Conservation (phyloP, 345 rosid species). For the Boechera retrofracta region DNA sequence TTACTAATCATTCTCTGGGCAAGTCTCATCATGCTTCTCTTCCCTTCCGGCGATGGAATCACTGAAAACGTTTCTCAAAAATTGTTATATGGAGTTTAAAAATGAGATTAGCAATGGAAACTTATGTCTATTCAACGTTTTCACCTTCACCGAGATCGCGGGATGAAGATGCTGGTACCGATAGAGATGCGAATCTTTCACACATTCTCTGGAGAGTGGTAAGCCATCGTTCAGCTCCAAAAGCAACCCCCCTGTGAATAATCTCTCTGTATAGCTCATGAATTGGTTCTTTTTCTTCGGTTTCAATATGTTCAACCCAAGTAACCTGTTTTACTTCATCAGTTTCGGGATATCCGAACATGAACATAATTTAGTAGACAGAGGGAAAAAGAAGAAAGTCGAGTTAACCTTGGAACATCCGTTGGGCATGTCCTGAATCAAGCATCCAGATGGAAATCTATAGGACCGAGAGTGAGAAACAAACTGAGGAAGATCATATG, state of each 20-base stretch:
- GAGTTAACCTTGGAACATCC: conserved; percentile 84
- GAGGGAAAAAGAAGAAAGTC: background rate
- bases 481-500: conserved; percentile 79
- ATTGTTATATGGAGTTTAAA: background rate
- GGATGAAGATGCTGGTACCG: conserved; percentile 66
- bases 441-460: conserved; percentile 93
- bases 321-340: conserved; percentile 61
- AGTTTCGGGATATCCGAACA: background rate
- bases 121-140: background rate
- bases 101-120: background rate
- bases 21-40: conserved; percentile 96
- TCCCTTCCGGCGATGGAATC: conserved; percentile 84
- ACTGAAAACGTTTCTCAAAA: conserved; percentile 48
- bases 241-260: conserved; percentile 72
- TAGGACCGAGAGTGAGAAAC: conserved; percentile 61
- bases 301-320: conserved; percentile 90
- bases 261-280: conserved; percentile 74
- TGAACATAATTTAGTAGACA: conserved; percentile 16
- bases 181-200: conserved; percentile 77
- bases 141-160: conserved; percentile 85
- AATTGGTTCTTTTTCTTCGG: conserved; percentile 67
- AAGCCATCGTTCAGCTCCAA: conserved; percentile 89
- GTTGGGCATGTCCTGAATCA: conserved; percentile 95
- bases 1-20: conserved; percentile 88
- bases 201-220: conserved; percentile 86